A percentile compares a stretch with the other conserved stretches of the same genome.
These are phyloP conservation scores for Lactifluus piperatus DNA, from an alignment of 768 basidiomycete species.

Conservation along the genomic window DNA sequence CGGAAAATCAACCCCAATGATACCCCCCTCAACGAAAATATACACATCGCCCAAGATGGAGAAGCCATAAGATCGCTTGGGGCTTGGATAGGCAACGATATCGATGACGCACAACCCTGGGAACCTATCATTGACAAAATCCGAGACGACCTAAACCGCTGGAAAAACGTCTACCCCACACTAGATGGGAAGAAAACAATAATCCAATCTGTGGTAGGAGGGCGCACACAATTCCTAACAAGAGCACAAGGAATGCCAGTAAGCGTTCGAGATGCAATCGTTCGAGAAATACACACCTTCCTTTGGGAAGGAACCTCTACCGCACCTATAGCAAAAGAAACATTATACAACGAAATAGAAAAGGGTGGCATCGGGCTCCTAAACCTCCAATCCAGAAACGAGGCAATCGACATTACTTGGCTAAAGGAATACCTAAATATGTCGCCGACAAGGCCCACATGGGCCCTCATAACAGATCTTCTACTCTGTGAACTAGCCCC, in stretches of 20 bases:
- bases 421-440: slow-evolving; percentile 12
- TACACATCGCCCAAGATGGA: not conserved
- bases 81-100: slow-evolving; percentile 1
- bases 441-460: not conserved
- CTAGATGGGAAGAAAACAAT: slow-evolving; percentile 6
- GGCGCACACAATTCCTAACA: not conserved
- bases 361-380: slow-evolving; percentile 10
- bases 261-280: too few species aligned
- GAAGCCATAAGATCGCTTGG: not conserved
- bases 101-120: not conserved
- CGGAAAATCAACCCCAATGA: not conserved
- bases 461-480: slow-evolving; percentile 17
- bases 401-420: slow-evolving; percentile 18
- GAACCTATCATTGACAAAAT: slow-evolving; percentile 7
- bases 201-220: not conserved
- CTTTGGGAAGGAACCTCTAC: not conserved
- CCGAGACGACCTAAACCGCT: not conserved
- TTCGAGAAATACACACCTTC: too few species aligned
- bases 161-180: slow-evolving; percentile 6
- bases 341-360: not conserved
- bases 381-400: slow-evolving; percentile 6
- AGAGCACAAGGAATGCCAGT: not conserved
- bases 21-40: not conserved
- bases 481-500: not conserved
- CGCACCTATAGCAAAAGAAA: not conserved